These are phyloP conservation scores for Claviceps sp. DNA, from an alignment of 2,329 filamentous ascomycete genomes.

Conservation along the genomic window DNA sequence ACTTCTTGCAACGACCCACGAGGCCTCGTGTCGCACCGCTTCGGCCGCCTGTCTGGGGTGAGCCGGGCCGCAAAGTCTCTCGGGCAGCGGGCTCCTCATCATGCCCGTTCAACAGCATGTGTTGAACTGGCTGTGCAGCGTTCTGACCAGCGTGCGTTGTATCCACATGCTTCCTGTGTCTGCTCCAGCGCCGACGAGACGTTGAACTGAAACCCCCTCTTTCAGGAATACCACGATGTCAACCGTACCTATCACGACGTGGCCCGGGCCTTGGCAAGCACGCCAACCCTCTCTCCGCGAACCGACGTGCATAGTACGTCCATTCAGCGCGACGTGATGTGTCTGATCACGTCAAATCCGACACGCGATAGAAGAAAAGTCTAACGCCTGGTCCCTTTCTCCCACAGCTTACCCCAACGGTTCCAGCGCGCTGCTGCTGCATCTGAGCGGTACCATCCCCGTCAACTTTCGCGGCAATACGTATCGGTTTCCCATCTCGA, in stretches of 20 bases:
- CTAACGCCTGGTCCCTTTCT: slow-evolving; percentile 5
- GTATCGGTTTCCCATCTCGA: slow-evolving; percentile 79
- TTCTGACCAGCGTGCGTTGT: slow-evolving; percentile 57
- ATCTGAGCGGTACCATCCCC: slow-evolving; percentile 78
- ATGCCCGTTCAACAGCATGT: slow-evolving; percentile 78
- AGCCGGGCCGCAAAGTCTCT: not conserved
- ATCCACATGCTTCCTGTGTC: not conserved
- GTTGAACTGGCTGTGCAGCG: slow-evolving; percentile 89
- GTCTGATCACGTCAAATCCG: not conserved
- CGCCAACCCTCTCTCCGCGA: slow-evolving; percentile 66
- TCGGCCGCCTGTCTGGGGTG: not conserved
- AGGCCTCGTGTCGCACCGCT: not conserved
- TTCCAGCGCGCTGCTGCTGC: slow-evolving; percentile 70
- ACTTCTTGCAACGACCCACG: not conserved
- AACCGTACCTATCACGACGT: slow-evolving; percentile 89
- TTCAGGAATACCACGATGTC: slow-evolving; percentile 82
- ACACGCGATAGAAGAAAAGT: slow-evolving; percentile 3
- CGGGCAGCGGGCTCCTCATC: slow-evolving; percentile 11
- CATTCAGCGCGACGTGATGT: not conserved
- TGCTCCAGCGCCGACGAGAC: not conserved
- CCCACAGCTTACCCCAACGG: slow-evolving; percentile 74
- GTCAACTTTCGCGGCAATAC: slow-evolving; percentile 77
- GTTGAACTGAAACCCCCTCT: not conserved
- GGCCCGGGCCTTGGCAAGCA: slow-evolving; percentile 65
- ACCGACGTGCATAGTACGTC: slow-evolving; percentile 89